Evolutionary conservation across 192 early-diverging fungal species (phyloP), one percentile per base, ranked within the genome.

Genomic region (Podochytrium sp.): DNA sequence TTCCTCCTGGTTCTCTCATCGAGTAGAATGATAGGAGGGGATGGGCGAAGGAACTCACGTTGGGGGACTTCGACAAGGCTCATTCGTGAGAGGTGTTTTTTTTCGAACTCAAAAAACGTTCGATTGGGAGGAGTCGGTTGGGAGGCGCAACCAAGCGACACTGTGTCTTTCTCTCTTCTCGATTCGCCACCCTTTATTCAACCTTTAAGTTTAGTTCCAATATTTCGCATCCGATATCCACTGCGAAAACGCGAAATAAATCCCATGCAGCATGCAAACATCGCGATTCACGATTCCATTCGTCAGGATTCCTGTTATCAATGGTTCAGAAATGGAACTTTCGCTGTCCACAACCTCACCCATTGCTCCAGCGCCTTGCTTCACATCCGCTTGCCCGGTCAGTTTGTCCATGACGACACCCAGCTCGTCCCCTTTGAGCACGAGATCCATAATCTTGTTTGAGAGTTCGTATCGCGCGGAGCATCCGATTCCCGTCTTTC

Each of bases 391-490:
- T 42, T 52, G 29, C 18, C 78, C 78, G 1, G 68, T 64, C 3
- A 79, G 18, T 27, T 78, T 49, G 47, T 79, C 78, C 30, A 79
- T 79, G 18, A 79, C 73, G 14, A 38, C 27, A 12, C 77, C 78
- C 38, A 79, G 53, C 53, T 79, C 78, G 41, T 59, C 52, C 3
- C 78, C 78, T 3, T 14, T 39, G 23, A 71, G 38, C 20, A 79
- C n/a, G 16, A 30, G 35, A 6, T 59, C 65, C 74, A 76, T 76
- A 43, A 79, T 79, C 58, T 61, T 78, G 12, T 34, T 20, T 16
- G 78, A 79, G 4, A 79, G 65, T 60, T 79, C 60, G 62, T 77
- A 79, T 23, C 78, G 67, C 25, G 76, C 78, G 29, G 55, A 62
- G 33, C 67, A 52, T 18, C 78, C 78, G 2, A 67, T 53, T 12